Base-by-base conservation (phyloP, 768 basidiomycete species). In the Trametes cubensis region DNA sequence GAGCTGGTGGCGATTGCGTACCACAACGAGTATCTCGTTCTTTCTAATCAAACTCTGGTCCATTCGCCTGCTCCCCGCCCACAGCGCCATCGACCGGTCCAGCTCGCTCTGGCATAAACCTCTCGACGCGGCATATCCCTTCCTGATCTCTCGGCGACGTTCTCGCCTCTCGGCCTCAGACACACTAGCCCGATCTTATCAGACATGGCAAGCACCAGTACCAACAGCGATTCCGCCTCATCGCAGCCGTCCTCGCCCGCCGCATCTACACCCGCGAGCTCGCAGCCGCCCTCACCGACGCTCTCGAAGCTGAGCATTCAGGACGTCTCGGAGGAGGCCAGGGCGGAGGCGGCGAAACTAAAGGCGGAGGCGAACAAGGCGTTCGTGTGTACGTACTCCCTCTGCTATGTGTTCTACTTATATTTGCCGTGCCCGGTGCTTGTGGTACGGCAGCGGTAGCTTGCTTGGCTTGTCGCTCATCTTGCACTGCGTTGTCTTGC, bases 291-390 rank as follows among this genome's bases (percentile, higher is more conserved):
- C 25, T 88, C 89, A 15, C 86, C 89, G 4, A 78, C 84, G 59
- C 72, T 88, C 20, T 75, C 81, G 47, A 77, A 79, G 5, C 76
- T 89, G 30, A 77, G 71, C 26, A 70, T 89, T 47, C 75, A 74
- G 61, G 82, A 83, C 28, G 82, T 94, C 52, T 85, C 92, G 0
- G 88, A 90, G 40, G 81, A 87, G 62, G 89, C 91, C 66, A 86
- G 79, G 69, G 80, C 80, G 39, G 82, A 84, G 68, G 92, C 95
- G 2, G 75, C 81, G 6, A 80, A 80, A 67, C 72, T 97, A 60
- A 99, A 98, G 76, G 83, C 80, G 7, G 81, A 89, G 63, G 97
- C 95, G 11, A 98, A 98, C 79, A 87, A 87, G 69, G 90, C 93
- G 4, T 99, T 98, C 69, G 76, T 79, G 49, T 78, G 92, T 90